Percentiles rank a stretch among this genome's conserved stretches.
Conservation (phyloP, 768 basidiomycete species). For the Postia placenta region DNA sequence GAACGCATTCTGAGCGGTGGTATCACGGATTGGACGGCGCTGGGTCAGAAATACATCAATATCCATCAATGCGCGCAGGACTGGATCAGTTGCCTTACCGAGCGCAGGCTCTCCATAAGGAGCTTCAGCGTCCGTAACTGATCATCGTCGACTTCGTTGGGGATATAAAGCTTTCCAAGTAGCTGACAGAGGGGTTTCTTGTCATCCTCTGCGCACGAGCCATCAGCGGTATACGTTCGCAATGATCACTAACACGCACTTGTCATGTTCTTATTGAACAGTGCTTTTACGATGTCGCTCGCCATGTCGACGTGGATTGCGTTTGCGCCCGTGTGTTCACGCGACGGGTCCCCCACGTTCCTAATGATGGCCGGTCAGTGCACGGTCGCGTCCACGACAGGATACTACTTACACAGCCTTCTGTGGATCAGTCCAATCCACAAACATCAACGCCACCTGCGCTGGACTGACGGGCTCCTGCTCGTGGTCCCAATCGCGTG, state of each 20-base stretch:
- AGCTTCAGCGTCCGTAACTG: slow-evolving; percentile 59
- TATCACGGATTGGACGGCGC: slow-evolving; percentile 57
- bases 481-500: slow-evolving; percentile 62
- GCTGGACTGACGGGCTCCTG: slow-evolving; percentile 67
- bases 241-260: slow-evolving; percentile 36
- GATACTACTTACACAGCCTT: slow-evolving; percentile 53
- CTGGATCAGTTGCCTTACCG: slow-evolving; percentile 35
- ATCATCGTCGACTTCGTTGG: slow-evolving; percentile 64
- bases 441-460: slow-evolving; percentile 72
- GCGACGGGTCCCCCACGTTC: too few species aligned
- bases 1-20: slow-evolving; percentile 61
- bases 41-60: slow-evolving; percentile 20
- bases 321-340: slow-evolving; percentile 32
- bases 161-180: slow-evolving; percentile 52
- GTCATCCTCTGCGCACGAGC: slow-evolving; percentile 32
- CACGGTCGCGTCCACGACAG: too few species aligned
- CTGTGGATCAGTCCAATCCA: slow-evolving; percentile 85
- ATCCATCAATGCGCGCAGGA: not conserved
- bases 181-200: slow-evolving; percentile 43
- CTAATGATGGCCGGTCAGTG: too few species aligned
- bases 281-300: slow-evolving; percentile 39
- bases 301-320: slow-evolving; percentile 52
- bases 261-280: slow-evolving; percentile 42
- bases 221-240: not conserved
- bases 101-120: slow-evolving; percentile 51